Evolutionary conservation across 805 yeast genomes (phyloP).

Genomic region (Priceomyces carsonii): DNA sequence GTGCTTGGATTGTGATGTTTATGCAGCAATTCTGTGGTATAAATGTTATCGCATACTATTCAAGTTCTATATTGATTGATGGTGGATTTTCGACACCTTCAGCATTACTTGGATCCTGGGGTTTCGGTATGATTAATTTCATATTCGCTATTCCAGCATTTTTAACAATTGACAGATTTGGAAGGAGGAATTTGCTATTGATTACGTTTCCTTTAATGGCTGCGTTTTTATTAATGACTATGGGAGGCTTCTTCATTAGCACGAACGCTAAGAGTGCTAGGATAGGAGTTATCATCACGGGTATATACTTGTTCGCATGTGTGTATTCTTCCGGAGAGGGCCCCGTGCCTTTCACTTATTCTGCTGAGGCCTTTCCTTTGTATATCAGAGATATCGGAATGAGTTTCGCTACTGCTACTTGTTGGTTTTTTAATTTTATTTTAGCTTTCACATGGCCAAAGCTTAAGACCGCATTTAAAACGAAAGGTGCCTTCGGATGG

Average conservation of each 20-base stretch:
- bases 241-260: constrained; percentile 65
- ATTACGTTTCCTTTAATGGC: constrained; percentile 63
- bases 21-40: constrained; percentile 87
- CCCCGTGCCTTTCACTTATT: constrained; percentile 81
- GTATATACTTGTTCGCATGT: constrained; percentile 68
- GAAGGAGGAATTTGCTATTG: constrained; percentile 59
- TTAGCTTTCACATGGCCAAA: constrained; percentile 79
- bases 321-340: constrained; percentile 81
- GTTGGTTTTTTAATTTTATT: constrained; percentile 67
- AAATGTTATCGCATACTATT: constrained; percentile 79
- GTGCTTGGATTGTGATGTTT: constrained; percentile 75
- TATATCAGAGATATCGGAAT: constrained; percentile 74
- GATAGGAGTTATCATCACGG: constrained; percentile 50
- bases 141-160: constrained; percentile 77
- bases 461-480: constrained; percentile 61
- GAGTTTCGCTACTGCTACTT: constrained; percentile 68
- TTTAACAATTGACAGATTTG: constrained; percentile 68
- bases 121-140: constrained; percentile 75
- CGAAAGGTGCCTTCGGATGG: constrained; percentile 86
- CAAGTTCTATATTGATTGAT: constrained; percentile 66
- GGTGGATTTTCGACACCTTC: constrained; percentile 59
- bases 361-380: constrained; percentile 75
- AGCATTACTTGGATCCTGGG: constrained; percentile 74
- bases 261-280: constrained; percentile 24
- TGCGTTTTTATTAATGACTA: constrained; percentile 52